These are phyloP conservation scores for Chaetomium cochliodes DNA, from an alignment of 495 filamentous ascomycete species.

Conservation along the genomic window DNA sequence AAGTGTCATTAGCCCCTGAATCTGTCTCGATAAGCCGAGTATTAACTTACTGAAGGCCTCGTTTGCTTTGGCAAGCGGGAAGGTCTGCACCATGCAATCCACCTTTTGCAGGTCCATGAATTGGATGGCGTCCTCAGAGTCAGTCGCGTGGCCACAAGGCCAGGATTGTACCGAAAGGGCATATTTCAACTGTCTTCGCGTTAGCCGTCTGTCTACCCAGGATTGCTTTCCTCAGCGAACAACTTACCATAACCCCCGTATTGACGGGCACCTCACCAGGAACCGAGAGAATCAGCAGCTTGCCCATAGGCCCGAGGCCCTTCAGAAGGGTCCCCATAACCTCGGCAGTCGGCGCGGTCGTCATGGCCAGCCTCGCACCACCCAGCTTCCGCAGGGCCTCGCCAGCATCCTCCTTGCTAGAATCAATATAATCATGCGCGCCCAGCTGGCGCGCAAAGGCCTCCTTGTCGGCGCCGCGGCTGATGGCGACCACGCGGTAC, in stretches of 20 bases:
- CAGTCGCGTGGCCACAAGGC: slow-evolving; percentile 1
- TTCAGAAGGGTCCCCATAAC: not conserved
- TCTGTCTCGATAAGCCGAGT: not conserved
- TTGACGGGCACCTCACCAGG: not conserved
- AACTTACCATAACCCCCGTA: not conserved
- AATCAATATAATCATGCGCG: slow-evolving; percentile 32
- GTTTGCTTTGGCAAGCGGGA: slow-evolving; percentile 1
- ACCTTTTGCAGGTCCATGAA: slow-evolving; percentile 3
- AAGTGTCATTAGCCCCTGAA: not conserved
- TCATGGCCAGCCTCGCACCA: not conserved
- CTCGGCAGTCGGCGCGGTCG: not conserved
- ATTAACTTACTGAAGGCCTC: not conserved
- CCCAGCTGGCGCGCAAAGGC: slow-evolving; percentile 60
- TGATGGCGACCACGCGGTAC: slow-evolving; percentile 64
- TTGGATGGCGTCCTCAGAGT: not conserved
- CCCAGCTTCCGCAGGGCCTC: not conserved
- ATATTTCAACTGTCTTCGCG: not conserved
- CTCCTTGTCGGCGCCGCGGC: slow-evolving; percentile 57
- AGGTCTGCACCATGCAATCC: slow-evolving; percentile 3
- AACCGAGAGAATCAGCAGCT: not conserved
- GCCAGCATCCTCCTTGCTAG: not conserved
- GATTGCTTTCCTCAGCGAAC: not conserved
- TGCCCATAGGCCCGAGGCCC: not conserved
- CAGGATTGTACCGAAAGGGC: not conserved
- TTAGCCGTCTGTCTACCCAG: not conserved